These are phyloP conservation scores for Lentinus brumalis DNA, from an alignment of 768 basidiomycete species.

Conservation along the genomic window DNA sequence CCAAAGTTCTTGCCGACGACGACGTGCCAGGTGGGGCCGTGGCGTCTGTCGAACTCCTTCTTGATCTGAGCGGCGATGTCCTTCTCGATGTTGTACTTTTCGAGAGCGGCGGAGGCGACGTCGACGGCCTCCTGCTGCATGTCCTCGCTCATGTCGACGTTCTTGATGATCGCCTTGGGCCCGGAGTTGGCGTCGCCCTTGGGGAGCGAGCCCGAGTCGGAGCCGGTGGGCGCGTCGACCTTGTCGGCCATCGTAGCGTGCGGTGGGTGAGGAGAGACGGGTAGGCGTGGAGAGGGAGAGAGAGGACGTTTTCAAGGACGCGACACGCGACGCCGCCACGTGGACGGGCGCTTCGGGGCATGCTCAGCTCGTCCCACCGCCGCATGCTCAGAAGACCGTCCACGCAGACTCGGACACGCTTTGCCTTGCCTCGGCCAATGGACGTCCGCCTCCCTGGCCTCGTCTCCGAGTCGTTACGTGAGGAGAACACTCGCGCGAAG, in stretches of 20 bases:
- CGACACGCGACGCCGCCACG: too few relatives aligned
- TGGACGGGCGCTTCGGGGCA: too few relatives aligned
- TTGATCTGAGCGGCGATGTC: conserved; percentile 98
- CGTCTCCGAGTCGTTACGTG: too few relatives aligned
- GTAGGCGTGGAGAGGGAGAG: neutral
- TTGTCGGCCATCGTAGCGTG: conserved; percentile 39
- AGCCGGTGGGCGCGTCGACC: conserved; percentile 58
- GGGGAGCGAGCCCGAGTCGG: conserved; percentile 51
- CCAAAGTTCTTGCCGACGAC: conserved; percentile 99
- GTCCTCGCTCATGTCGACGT: conserved; percentile 95
- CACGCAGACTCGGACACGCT: too few relatives aligned
- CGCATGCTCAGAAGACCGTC: too few relatives aligned
- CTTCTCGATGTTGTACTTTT: conserved; percentile 94
- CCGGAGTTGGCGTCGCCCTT: conserved; percentile 35
- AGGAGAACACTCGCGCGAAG: too few relatives aligned
- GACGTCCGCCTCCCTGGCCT: too few relatives aligned
- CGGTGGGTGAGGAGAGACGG: neutral
- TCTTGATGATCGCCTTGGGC: conserved; percentile 92
- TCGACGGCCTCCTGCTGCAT: conserved; percentile 96
- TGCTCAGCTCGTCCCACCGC: too few relatives aligned
- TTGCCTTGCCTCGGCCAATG: too few relatives aligned
- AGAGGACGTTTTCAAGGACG: neutral
- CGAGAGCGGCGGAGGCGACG: conserved; percentile 80
- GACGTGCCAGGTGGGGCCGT: conserved; percentile 97
- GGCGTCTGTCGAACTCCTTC: conserved; percentile 93